Conservation (phyloP, 1,139 yeast species). For the Arxiozyma slooffiae region DNA sequence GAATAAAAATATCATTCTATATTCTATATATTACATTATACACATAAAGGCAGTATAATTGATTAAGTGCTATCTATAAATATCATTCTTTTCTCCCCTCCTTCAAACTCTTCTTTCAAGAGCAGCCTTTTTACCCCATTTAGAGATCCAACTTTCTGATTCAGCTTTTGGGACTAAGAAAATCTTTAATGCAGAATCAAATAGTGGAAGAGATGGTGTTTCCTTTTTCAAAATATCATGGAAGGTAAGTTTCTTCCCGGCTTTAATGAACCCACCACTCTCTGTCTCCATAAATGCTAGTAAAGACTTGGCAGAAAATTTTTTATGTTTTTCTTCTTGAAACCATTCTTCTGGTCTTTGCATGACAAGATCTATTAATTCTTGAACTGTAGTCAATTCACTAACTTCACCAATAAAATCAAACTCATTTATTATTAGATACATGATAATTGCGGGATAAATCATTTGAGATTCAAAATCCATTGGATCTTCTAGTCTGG, state of each 20-base stretch:
- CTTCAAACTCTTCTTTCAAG: constrained; percentile 38
- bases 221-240: constrained; percentile 55
- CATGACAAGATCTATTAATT: constrained; percentile 46
- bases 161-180: constrained; percentile 73
- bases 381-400: constrained; percentile 55
- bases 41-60: neutral
- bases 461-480: constrained; percentile 73
- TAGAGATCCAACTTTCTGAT: constrained; percentile 52
- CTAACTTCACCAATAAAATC: constrained; percentile 70
- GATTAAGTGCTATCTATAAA: neutral
- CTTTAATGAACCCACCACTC: constrained; percentile 75
- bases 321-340: constrained; percentile 48
- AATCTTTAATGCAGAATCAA: constrained; percentile 64
- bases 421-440: constrained; percentile 78
- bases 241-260: constrained; percentile 67
- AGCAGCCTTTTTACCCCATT: constrained; percentile 61
- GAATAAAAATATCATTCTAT: too few species aligned
- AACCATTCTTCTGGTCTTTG: constrained; percentile 68
- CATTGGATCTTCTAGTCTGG: constrained; percentile 54
- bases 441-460: constrained; percentile 70
- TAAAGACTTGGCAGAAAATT: constrained; percentile 50
- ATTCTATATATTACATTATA: neutral
- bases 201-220: constrained; percentile 61
- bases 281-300: constrained; percentile 76
- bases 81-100: neutral